phyloP scores from a whole-genome alignment of 306 rosid genomes.

The Canavalia gladiata region DNA sequence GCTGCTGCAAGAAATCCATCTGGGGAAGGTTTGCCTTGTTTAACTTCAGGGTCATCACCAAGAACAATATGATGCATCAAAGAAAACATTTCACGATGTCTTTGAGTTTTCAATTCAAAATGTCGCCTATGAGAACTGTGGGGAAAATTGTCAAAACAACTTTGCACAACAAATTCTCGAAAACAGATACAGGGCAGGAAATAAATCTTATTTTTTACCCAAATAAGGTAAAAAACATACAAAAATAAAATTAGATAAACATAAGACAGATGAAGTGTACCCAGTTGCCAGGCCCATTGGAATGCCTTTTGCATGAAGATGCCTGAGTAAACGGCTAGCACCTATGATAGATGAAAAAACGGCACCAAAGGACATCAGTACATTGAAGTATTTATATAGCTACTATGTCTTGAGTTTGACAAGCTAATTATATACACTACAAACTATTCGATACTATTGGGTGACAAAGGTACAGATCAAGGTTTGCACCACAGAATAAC shows the following conservation, averaged over 20 bases:
- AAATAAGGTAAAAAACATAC: background rate
- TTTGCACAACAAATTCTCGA: constrained; percentile 29
- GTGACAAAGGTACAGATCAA: constrained; percentile 3
- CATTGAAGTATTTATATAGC: background rate
- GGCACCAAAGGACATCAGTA: constrained; percentile 20
- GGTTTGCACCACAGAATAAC: constrained; percentile 15
- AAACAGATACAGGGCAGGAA: constrained; percentile 23
- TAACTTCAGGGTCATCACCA: constrained; percentile 97
- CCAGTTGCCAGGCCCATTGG: constrained; percentile 89
- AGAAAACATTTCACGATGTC: constrained; percentile 75
- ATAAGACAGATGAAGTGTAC: constrained; percentile 50
- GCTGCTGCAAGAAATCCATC: constrained; percentile 92
- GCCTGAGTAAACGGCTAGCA: constrained; percentile 74
- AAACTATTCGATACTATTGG: background rate
- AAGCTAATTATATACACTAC: constrained; percentile 17
- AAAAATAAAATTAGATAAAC: background rate
- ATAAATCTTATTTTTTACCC: constrained; percentile 29
- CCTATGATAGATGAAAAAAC: constrained; percentile 58
- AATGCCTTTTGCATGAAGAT: constrained; percentile 84
- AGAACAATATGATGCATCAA: constrained; percentile 92
- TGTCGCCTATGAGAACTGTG: constrained; percentile 83
- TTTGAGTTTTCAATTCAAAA: constrained; percentile 88
- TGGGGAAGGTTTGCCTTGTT: constrained; percentile 94
- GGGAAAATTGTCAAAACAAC: constrained; percentile 40
- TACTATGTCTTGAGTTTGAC: background rate